A percentile compares a stretch with the other conserved stretches of the same genome.
Evolutionary conservation across 768 basidiomycete species (phyloP).

Genomic region (Mrakia gelida): DNA sequence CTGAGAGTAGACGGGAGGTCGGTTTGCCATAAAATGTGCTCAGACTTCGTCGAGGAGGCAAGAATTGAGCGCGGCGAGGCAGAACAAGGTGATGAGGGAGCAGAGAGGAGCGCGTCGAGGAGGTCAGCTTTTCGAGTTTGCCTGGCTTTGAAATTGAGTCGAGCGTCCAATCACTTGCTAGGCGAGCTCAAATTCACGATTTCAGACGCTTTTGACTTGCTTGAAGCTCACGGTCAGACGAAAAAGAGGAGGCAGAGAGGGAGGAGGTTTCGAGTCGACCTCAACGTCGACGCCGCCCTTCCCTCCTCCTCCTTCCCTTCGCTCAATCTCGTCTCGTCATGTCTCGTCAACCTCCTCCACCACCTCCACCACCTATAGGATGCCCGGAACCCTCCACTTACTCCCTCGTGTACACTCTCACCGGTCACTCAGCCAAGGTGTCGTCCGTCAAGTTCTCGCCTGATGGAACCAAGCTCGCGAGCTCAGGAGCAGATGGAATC

Average conservation of each 20-base stretch:
- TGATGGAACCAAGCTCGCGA: conserved; percentile 69
- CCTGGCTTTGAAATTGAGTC: too few relatives aligned
- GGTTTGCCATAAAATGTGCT: too few relatives aligned
- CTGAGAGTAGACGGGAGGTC: background rate
- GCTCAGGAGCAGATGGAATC: conserved; percentile 15
- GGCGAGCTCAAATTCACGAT: too few relatives aligned
- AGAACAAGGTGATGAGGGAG: too few relatives aligned
- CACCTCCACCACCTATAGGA: background rate
- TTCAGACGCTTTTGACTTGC: too few relatives aligned
- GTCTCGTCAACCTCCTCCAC: background rate
- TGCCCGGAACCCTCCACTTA: background rate
- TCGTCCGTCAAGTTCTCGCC: conserved; percentile 85
- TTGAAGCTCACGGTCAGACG: background rate
- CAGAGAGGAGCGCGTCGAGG: too few relatives aligned
- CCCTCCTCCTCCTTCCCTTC: background rate
- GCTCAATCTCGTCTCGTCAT: background rate
- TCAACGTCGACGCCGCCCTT: background rate
- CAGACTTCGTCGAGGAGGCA: too few relatives aligned
- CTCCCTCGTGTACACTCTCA: conserved; percentile 18
- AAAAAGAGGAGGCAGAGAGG: background rate
- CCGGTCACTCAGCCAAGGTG: conserved; percentile 74
- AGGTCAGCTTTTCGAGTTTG: too few relatives aligned
- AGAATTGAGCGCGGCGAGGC: too few relatives aligned
- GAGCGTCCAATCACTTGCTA: too few relatives aligned
- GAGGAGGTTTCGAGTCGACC: background rate